A percentile compares a stretch with the other conserved stretches of the same genome.
Evolutionary conservation across 495 filamentous ascomycete genomes (phyloP).

Genomic region (Viridothelium virens): DNA sequence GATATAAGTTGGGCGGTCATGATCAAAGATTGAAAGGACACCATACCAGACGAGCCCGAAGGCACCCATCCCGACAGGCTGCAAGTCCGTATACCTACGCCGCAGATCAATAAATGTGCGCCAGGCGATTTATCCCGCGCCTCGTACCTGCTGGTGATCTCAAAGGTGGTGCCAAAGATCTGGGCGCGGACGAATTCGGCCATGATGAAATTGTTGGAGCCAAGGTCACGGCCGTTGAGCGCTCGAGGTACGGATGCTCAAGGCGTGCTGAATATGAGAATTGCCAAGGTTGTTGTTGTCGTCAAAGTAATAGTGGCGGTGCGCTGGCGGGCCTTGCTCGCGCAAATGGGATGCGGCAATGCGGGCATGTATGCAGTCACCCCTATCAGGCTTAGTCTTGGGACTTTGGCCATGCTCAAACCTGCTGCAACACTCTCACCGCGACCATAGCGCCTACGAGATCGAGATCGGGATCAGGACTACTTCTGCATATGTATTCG

Average conservation of each 20-base stretch:
- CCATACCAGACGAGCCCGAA: conserved; percentile 95
- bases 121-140: conserved; percentile 15
- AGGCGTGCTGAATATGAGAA: neutral
- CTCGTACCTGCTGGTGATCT: conserved; percentile 93
- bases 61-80: conserved; percentile 97
- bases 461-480: neutral
- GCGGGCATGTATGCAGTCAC: neutral
- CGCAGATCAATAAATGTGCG: conserved; percentile 6
- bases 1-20: conserved; percentile 2
- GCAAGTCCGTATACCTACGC: conserved; percentile 86
- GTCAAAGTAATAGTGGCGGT: conserved; percentile 2
- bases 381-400: neutral
- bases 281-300: neutral
- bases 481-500: neutral
- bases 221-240: neutral
- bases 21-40: neutral
- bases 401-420: conserved; percentile 4
- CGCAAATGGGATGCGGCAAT: conserved; percentile 6
- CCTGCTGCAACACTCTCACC: conserved; percentile 1
- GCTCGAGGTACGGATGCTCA: neutral
- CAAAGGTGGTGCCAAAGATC: conserved; percentile 99
- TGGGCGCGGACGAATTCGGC: conserved; percentile 98
- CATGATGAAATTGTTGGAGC: conserved; percentile 50
- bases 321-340: neutral
- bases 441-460: neutral